phyloP scores from a whole-genome alignment of 441 rosid species.

The Syzygium malaccense region DNA sequence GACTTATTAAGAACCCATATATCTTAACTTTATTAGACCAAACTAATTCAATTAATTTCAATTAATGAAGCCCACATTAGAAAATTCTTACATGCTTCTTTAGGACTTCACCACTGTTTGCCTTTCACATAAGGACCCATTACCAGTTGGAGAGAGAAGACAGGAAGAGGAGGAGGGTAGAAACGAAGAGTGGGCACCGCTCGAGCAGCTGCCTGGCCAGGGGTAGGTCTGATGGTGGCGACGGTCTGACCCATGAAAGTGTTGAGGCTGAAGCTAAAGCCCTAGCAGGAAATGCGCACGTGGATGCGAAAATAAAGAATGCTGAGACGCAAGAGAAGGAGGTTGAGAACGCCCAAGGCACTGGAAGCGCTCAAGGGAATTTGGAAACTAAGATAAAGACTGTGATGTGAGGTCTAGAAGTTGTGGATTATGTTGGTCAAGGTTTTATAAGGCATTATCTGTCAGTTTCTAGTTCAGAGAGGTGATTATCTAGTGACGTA shows the following conservation, averaged over 20 bases:
- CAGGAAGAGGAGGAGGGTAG: constrained; percentile 11
- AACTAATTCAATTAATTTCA: too few species aligned
- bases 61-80: too few species aligned
- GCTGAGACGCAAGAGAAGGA: background rate
- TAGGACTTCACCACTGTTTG: constrained; percentile 8
- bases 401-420: background rate
- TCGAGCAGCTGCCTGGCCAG: background rate
- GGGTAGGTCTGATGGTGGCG: background rate
- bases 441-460: background rate
- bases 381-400: background rate
- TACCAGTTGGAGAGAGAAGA: constrained; percentile 16
- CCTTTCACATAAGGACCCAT: constrained; percentile 13
- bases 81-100: background rate
- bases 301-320: background rate
- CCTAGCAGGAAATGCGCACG: background rate
- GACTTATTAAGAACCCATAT: too few species aligned
- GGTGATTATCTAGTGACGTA: background rate
- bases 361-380: background rate
- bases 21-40: too few species aligned
- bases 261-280: background rate
- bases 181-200: constrained; percentile 4
- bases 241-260: background rate
- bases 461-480: background rate
- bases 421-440: background rate
- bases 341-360: background rate